Evolutionary conservation across 1,284 basidiomycete genomes (phyloP), one percentile per base, ranked within the genome.

Genomic region (Agaricales sp.): DNA sequence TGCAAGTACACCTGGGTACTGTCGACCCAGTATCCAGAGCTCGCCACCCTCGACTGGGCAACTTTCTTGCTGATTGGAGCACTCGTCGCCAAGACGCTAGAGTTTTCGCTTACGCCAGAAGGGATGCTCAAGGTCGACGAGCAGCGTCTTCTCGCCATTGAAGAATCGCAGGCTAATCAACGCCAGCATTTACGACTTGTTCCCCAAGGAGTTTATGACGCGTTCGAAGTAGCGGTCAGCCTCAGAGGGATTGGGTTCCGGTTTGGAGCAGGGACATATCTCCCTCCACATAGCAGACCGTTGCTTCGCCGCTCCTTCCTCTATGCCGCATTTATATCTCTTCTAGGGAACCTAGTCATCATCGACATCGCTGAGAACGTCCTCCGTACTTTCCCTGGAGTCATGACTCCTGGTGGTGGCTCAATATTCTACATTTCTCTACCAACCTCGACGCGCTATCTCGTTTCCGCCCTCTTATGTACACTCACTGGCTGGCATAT

Each of bases 321-420:
- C 30, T n/a, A 11, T n/a, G 30, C 30, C 30, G n/a, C 30, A 8
- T 35, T 35, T n/a, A 8, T 35, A 8, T 35, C 30, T n/a, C 30
- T 35, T n/a, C 30, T 35, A 8, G 11, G n/a, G 11, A 35, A 35
- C 11, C 30, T 35, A 8, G 11, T 35, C 30, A n/a, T 35, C 30
- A 35, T 35, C 30, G 30, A 35, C 30, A 50, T 67, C 14, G 63
- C 68, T 38, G 75, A 82, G 38, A 82, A 78, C 54, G 46, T 63
- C 2, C 66, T 82, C 11, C 78, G 79, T 2, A 82, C 80, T 2
- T 48, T 61, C 3, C 71, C 87, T 30, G 77, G 86, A 55, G 58
- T 79, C 43, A 56, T 75, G 21, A 78, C n/a, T n/a, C 30, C 8
- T 11, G 30, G 30, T 11, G 30, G 30, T n/a, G 11, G 30, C 30